Conservation (phyloP, 2,329 filamentous ascomycete species). For the Lasiodiplodia citricola region DNA sequence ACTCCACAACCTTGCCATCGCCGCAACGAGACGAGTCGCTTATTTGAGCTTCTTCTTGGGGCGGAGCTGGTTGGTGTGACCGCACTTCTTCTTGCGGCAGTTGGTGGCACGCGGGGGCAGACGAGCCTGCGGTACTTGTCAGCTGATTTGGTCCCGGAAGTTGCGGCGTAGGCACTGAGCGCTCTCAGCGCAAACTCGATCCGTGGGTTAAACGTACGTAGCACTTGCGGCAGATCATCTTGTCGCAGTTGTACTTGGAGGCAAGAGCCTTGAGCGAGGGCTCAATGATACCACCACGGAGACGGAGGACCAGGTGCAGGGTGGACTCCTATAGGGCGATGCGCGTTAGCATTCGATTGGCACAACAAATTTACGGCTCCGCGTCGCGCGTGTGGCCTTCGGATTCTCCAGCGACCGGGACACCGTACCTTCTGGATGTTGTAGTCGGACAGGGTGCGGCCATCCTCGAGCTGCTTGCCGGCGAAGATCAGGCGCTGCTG, state of each 20-base stretch:
- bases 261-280: slow-evolving; percentile 97
- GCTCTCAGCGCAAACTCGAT: not conserved
- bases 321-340: slow-evolving; percentile 78
- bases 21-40: slow-evolving; percentile 55
- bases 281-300: slow-evolving; percentile 97
- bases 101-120: slow-evolving; percentile 98
- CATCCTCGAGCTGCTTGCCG: slow-evolving; percentile 99
- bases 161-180: not conserved
- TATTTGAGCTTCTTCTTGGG: slow-evolving; percentile 99
- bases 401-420: not conserved
- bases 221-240: slow-evolving; percentile 99
- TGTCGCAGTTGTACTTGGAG: slow-evolving; percentile 99
- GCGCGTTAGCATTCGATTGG: slow-evolving; percentile 26
- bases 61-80: slow-evolving; percentile 99
- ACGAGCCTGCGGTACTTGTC: slow-evolving; percentile 61
- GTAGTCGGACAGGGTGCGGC: slow-evolving; percentile 95
- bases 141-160: not conserved
- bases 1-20: slow-evolving; percentile 29
- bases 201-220: slow-evolving; percentile 70
- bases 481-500: slow-evolving; percentile 99
- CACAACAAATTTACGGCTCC: not conserved
- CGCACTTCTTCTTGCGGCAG: slow-evolving; percentile 99
- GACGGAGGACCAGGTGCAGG: slow-evolving; percentile 96
- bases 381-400: not conserved
- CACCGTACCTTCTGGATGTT: slow-evolving; percentile 96